Evolutionary conservation across 164 flowering plant species (phyloP).

Genomic region (Dillenia suffruticosa): DNA sequence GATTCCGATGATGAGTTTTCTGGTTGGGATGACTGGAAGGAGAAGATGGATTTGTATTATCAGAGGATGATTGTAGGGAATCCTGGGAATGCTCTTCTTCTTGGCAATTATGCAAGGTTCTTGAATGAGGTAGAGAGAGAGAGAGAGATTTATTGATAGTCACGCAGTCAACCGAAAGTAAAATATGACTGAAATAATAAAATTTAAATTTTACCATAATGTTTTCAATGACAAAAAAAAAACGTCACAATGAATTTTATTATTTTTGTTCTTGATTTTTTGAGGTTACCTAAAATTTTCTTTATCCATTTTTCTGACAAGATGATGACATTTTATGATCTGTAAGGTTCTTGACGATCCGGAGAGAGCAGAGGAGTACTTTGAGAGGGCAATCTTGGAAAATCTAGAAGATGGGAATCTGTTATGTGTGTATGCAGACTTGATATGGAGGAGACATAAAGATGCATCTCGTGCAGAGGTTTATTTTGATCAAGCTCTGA

Average conservation of each 20-base stretch:
- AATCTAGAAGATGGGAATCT: constrained; percentile 19
- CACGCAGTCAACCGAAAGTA: too few species aligned
- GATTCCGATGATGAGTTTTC: constrained; percentile 1
- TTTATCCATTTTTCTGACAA: too few species aligned
- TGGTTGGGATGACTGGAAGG: constrained; percentile 8
- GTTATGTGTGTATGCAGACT: constrained; percentile 19
- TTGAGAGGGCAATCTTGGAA: constrained; percentile 26
- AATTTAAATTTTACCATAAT: too few species aligned
- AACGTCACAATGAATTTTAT: neutral
- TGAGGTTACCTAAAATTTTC: too few species aligned
- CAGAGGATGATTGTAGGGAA: constrained; percentile 15
- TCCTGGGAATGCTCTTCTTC: constrained; percentile 21
- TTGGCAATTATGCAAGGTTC: constrained; percentile 23
- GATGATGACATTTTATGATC: too few species aligned
- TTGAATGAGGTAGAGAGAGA: constrained; percentile 22
- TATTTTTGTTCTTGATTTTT: neutral
- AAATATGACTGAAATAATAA: too few species aligned
- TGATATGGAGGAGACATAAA: constrained; percentile 24
- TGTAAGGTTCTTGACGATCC: constrained; percentile 17
- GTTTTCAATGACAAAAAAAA: too few species aligned
- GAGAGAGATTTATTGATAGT: neutral
- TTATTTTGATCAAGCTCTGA: constrained; percentile 26
- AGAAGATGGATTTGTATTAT: constrained; percentile 18
- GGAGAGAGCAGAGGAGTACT: constrained; percentile 24
- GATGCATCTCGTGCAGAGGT: constrained; percentile 20